These are phyloP conservation scores for Phytophthora macrochlamydospora DNA, from an alignment of 352 stramenopile species.

Conservation along the genomic window DNA sequence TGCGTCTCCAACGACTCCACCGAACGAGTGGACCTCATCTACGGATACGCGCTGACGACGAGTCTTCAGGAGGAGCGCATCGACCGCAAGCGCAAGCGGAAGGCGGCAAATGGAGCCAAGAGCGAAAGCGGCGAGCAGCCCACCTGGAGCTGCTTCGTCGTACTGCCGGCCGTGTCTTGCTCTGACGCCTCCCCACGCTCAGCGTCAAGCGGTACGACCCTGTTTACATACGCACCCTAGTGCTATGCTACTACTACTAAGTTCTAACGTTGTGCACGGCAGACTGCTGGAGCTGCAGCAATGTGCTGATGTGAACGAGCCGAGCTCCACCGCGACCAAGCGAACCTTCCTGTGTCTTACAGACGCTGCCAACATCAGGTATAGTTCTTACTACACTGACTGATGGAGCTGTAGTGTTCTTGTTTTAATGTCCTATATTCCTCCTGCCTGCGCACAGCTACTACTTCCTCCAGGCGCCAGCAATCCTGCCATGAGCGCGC, in stretches of 20 bases:
- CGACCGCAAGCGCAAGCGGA: slow-evolving; percentile 48
- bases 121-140: slow-evolving; percentile 10
- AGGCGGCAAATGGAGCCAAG: not conserved
- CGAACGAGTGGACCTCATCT: slow-evolving; percentile 38
- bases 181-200: slow-evolving; percentile 14
- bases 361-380: slow-evolving; percentile 61
- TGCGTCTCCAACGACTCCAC: slow-evolving; percentile 16
- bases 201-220: slow-evolving; percentile 48
- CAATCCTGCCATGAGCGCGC: slow-evolving; percentile 23
- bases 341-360: slow-evolving; percentile 53
- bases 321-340: slow-evolving; percentile 12
- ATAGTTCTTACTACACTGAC: slow-evolving; percentile 3
- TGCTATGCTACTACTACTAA: not conserved
- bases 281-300: slow-evolving; percentile 48
- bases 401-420: not conserved
- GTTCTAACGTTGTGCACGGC: not conserved
- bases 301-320: slow-evolving; percentile 29
- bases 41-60: slow-evolving; percentile 26
- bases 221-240: not conserved
- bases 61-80: slow-evolving; percentile 48
- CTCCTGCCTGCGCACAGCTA: slow-evolving; percentile 36
- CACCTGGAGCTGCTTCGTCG: slow-evolving; percentile 40
- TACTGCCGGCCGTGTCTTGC: slow-evolving; percentile 32
- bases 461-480: slow-evolving; percentile 42
- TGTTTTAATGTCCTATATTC: not conserved